Conservation (phyloP, 1,284 basidiomycete genomes). For the Ustilago shanxiensis region DNA sequence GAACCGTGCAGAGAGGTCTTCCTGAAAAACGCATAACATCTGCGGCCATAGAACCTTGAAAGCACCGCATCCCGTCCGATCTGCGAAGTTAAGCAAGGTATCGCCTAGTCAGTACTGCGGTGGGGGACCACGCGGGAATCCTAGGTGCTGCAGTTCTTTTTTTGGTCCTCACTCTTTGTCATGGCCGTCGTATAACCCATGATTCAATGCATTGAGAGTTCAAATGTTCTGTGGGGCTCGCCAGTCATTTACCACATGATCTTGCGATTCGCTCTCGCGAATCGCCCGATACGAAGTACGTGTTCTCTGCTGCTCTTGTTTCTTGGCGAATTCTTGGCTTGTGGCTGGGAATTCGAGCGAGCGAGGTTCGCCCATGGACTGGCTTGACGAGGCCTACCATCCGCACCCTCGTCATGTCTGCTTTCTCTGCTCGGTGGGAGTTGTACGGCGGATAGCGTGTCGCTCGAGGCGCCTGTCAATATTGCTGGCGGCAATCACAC, state of each 20-base stretch:
- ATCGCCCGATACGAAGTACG: neutral
- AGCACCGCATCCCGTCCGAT: constrained; percentile 85
- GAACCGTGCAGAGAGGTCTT: too few relatives aligned
- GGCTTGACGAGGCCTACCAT: too few relatives aligned
- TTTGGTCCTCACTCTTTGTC: too few relatives aligned
- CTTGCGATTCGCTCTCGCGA: neutral
- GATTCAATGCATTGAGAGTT: neutral
- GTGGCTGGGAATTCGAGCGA: neutral
- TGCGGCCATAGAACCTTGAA: constrained; percentile 83
- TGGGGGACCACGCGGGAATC: constrained; percentile 86
- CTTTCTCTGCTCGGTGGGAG: too few relatives aligned
- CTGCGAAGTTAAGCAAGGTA: constrained; percentile 83
- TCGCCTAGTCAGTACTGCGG: constrained; percentile 85
- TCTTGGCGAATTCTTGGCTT: constrained; percentile 5
- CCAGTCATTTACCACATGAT: neutral
- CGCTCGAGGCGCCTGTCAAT: neutral
- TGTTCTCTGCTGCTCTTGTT: neutral
- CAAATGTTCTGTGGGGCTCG: neutral
- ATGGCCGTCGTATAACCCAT: too few relatives aligned
- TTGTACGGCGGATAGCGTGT: neutral
- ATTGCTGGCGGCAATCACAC: neutral
- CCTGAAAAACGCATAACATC: too few relatives aligned
- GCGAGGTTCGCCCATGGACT: too few relatives aligned
- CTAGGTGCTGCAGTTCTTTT: constrained; percentile 80
- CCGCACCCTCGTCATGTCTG: too few relatives aligned